These are phyloP conservation scores for Suillus decipiens DNA, from an alignment of 768 basidiomycete species.

Conservation along the genomic window DNA sequence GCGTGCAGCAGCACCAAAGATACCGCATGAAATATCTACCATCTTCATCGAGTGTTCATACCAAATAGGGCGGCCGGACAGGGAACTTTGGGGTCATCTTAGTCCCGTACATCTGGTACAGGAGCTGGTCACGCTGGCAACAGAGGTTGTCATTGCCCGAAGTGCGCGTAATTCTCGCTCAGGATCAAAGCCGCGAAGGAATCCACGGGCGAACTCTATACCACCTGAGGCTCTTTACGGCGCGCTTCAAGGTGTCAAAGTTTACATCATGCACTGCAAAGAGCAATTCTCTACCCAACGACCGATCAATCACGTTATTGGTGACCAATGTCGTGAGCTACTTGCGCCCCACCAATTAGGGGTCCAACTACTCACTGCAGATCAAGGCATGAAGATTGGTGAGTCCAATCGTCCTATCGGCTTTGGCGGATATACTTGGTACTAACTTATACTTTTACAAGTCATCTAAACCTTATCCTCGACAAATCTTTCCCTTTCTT, in stretches of 20 bases:
- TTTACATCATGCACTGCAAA: conserved; percentile 91
- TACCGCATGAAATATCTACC: conserved; percentile 66
- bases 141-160: conserved; percentile 58
- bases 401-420: conserved; percentile 31
- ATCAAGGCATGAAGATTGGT: conserved; percentile 85
- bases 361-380: conserved; percentile 65
- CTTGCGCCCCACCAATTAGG: conserved; percentile 67
- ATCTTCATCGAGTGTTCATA: conserved; percentile 97
- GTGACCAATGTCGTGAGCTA: conserved; percentile 67
- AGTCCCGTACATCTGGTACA: conserved; percentile 76
- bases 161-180: conserved; percentile 30
- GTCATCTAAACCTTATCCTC: conserved; percentile 35
- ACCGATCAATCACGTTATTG: conserved; percentile 67
- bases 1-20: conserved; percentile 77
- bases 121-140: conserved; percentile 72
- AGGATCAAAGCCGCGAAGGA: conserved; percentile 33
- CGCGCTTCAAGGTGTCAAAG: conserved; percentile 56
- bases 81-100: conserved; percentile 82
- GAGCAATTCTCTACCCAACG: conserved; percentile 57
- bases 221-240: conserved; percentile 48
- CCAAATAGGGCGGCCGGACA: conserved; percentile 67
- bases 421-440: background rate
- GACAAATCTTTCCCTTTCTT: conserved; percentile 3
- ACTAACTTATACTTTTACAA: conserved; percentile 17
- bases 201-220: conserved; percentile 38